Evolutionary conservation across 1,284 basidiomycete species (phyloP), one percentile per base, ranked within the genome.

Genomic region (Cronartium quercuum): DNA sequence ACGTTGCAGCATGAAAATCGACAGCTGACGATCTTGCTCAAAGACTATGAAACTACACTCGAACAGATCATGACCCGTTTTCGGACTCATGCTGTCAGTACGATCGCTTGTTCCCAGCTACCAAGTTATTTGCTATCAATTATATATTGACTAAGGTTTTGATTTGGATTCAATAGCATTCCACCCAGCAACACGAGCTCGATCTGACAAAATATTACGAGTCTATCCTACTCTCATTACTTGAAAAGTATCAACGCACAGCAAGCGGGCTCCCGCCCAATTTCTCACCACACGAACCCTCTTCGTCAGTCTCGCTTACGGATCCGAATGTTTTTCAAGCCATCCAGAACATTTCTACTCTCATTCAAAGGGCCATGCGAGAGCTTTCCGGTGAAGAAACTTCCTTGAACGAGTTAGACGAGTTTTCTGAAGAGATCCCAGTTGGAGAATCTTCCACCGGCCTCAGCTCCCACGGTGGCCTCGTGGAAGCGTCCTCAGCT

Each of bases 61-160:
- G 94, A 98, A 80, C 93, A 89, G 42, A 91, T 98, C 81, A 98
- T 98, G 95, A 84, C 88, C 76, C 97, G 97, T 83, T 98, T 98
- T 82, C 87, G 94, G 68, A 90, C 89, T 77, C 91, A 97, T 80
- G 88, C 93, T 21, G 94, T 96, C 81, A 80, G 92, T 87, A 18
- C 65, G 13, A 3, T 55, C n/a, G 10, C 5, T 13, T 34, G 42
- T 18, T 15, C 38, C 24, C 35, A 67, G n/a, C 10, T 3, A 3
- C 2, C 29, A 29, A 9, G 12, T 41, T n/a, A 10, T 24, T 55
- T 15, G 10, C 7, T 41, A 9, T 24, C 29, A 7, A 40, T 38
- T 3, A 10, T 5, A 2, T 37, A 18, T 24, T 34, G 29, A 40
- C 68, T 13, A 18, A 21, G 15, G 10, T 13, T 58, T 21, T 70